Evolutionary conservation across 345 rosid genomes (phyloP), one percentile per base, ranked within the genome.

Genomic region (Sonneratia alba): DNA sequence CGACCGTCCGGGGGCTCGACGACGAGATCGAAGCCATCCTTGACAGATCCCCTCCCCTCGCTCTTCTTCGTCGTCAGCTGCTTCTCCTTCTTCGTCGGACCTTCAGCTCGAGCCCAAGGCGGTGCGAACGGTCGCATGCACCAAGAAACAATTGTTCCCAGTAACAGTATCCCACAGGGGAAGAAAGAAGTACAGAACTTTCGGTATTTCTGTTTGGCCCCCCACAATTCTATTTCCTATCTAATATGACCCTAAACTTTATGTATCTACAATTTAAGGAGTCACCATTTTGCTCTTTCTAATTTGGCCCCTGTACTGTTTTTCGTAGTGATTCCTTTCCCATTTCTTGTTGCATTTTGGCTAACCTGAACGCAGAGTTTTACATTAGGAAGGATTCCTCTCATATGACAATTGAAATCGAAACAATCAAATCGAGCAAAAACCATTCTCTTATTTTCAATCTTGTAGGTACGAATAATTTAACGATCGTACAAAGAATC

Each of bases 1-100:
- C 98, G 0, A 95, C 99, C 74, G 91, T 83, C 77, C 97, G 98
- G 73, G 96, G 96, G 73, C 85, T 83, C 40, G 91, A 82, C 18
- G 83, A 73, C 55, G 78, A 70, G 73, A 75, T 71, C 69, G 78
- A 70, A 51, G 78, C 66, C 70, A 68, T 68, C 70, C 70, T 68
- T 56, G 36, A 2, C 32, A 38, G 56, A 68, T 68, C 56, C 55
- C 24, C 56, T 38, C 27, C 48, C 14, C 49, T 9, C 2, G 7
- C 3, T 55, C 61, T 6, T 57, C 63, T n/a, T 8, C 63, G 63
- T 24, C 13, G 34, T 57, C 66, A 0, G n/a, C 59, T 53, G 18
- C 59, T 62, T 62, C 66, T 27, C 27, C 66, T 27, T 62, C 38
- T 22, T 61, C 65, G 3, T n/a, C 65, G 45, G 45, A 24, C 32